phyloP scores from a whole-genome alignment of 805 yeast genomes.

The Candida sonorensis region DNA sequence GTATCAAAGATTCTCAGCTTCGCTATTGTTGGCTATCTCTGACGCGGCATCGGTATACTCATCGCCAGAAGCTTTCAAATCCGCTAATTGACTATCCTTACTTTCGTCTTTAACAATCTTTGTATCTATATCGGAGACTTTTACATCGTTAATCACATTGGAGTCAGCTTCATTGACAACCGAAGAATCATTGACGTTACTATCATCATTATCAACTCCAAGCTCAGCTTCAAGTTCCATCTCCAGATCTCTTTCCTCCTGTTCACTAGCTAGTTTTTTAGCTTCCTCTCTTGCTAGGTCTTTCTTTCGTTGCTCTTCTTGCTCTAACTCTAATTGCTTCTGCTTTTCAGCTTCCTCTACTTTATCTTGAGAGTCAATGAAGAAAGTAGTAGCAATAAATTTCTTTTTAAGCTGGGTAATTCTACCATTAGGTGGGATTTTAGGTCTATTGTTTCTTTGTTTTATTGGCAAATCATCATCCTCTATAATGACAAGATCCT shows the following conservation, averaged over 20 bases:
- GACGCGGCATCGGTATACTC: not conserved
- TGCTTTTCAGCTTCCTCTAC: not conserved
- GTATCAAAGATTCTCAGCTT: too few species aligned
- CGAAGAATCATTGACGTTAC: too few species aligned
- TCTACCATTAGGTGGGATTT: constrained; percentile 88
- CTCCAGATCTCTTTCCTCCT: too few species aligned
- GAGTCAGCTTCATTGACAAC: too few species aligned
- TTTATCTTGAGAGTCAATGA: constrained; percentile 36
- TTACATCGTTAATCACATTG: too few species aligned
- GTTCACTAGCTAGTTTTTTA: too few species aligned
- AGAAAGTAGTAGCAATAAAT: constrained; percentile 44
- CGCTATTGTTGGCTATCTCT: too few species aligned
- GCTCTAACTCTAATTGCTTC: too few species aligned
- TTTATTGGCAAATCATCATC: constrained; percentile 83
- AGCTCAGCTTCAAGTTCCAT: too few species aligned
- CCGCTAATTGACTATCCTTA: not conserved
- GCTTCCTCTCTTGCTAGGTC: too few species aligned
- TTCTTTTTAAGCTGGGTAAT: constrained; percentile 66
- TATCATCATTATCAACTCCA: too few species aligned
- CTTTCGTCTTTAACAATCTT: not conserved
- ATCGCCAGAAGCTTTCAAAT: not conserved
- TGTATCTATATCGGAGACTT: too few species aligned
- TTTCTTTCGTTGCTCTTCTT: not conserved
- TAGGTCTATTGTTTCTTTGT: constrained; percentile 65
- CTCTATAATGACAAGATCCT: constrained; percentile 56